Evolutionary conservation across 2,329 filamentous ascomycete species (phyloP).

Genomic region (Trichothecium roseum): DNA sequence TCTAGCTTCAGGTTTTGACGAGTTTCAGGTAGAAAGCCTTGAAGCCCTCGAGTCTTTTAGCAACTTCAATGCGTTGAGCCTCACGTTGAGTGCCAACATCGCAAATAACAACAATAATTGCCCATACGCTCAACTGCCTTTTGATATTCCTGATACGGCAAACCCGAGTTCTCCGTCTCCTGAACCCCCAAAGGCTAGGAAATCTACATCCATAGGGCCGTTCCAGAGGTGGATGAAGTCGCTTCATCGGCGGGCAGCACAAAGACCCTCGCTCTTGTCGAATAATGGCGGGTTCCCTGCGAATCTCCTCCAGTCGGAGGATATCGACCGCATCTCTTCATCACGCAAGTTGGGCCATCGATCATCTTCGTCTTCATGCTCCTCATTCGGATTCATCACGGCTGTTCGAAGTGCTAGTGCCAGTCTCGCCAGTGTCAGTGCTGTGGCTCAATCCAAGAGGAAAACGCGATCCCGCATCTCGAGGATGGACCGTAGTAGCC

Average conservation of each 20-base stretch:
- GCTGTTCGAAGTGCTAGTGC: constrained; percentile 72
- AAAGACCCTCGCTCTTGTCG: constrained; percentile 16
- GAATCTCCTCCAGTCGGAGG: not conserved
- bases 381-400: constrained; percentile 72
- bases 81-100: not conserved
- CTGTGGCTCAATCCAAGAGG: constrained; percentile 49
- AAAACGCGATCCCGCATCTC: constrained; percentile 44
- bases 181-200: constrained; percentile 2
- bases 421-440: constrained; percentile 64
- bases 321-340: not conserved
- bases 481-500: constrained; percentile 52
- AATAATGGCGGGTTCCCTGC: not conserved
- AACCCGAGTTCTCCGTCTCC: not conserved
- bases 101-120: not conserved
- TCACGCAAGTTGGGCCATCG: not conserved
- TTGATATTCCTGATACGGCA: not conserved
- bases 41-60: constrained; percentile 27
- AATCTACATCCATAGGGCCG: constrained; percentile 20
- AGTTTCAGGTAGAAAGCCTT: constrained; percentile 15
- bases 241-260: constrained; percentile 47
- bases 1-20: constrained; percentile 14
- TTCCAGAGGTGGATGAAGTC: constrained; percentile 68
- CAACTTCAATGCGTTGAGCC: constrained; percentile 17
- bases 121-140: not conserved
- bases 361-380: constrained; percentile 49